A percentile compares a stretch with the other conserved stretches of the same genome.
phyloP scores from a whole-genome alignment of 1,284 basidiomycete genomes.

The Ceratobasidium sp. region DNA sequence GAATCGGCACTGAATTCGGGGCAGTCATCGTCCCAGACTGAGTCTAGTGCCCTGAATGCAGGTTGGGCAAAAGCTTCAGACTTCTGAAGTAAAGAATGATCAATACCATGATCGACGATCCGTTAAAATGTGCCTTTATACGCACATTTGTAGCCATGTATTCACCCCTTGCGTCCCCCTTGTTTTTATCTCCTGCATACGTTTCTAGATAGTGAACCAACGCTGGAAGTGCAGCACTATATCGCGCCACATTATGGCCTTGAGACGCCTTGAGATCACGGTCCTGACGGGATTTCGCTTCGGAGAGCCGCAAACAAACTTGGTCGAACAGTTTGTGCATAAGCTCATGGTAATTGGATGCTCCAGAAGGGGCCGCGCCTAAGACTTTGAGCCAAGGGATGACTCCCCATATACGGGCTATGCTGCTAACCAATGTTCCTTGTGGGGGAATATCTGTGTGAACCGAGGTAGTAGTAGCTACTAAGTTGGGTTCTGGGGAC shows the following conservation, averaged over 20 bases:
- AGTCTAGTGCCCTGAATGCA: background rate
- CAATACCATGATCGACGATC: no score
- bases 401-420: no score
- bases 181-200: background rate
- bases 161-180: background rate
- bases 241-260: background rate
- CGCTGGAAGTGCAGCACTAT: background rate
- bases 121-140: no score
- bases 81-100: background rate
- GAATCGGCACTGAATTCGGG: background rate
- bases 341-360: background rate
- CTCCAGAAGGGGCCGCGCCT: no score
- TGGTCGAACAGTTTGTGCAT: background rate
- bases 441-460: no score
- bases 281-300: background rate
- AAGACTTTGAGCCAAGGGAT: no score
- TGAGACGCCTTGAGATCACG: conserved; percentile 7
- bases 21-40: background rate
- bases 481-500: no score
- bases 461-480: no score
- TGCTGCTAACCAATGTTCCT: background rate
- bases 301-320: background rate
- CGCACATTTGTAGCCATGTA: no score
- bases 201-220: background rate
- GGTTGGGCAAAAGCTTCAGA: background rate